A percentile compares a stretch with the other conserved stretches of the same genome.
phyloP scores from a whole-genome alignment of 2,329 filamentous ascomycete species.

The Botrytis hyacinthi region DNA sequence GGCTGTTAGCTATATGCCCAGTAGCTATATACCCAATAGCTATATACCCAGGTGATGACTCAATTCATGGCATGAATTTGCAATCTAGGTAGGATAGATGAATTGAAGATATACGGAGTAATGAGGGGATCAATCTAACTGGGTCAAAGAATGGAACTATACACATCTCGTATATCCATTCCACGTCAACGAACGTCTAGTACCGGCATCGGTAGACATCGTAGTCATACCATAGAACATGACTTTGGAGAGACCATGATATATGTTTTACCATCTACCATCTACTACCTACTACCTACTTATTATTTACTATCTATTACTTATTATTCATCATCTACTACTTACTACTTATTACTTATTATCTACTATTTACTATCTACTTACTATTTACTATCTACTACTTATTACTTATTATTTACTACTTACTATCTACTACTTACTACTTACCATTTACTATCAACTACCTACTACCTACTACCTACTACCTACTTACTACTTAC shows the following conservation, averaged over 20 bases:
- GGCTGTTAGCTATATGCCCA: background rate
- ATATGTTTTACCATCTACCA: background rate
- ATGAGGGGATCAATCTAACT: background rate
- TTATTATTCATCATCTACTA: too few species aligned
- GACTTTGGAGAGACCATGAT: background rate
- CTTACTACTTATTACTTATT: too few species aligned
- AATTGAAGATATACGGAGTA: background rate
- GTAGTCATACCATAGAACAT: background rate
- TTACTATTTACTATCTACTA: background rate
- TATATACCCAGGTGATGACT: background rate
- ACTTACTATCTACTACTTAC: too few species aligned
- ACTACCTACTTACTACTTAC: too few species aligned
- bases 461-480: too few species aligned
- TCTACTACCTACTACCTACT: too few species aligned
- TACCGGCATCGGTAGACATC: too few species aligned
- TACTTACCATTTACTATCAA: background rate
- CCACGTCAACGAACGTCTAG: background rate
- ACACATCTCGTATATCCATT: background rate
- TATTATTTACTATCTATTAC: background rate
- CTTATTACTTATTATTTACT: too few species aligned
- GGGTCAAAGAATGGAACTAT: background rate
- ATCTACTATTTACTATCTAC: too few species aligned
- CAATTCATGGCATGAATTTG: conserved; percentile 5
- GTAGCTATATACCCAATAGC: too few species aligned
- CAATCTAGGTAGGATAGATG: background rate